A percentile compares a stretch with the other conserved stretches of the same genome.
phyloP scores from a whole-genome alignment of 495 filamentous ascomycete genomes.

The Annulohypoxylon nitens region DNA sequence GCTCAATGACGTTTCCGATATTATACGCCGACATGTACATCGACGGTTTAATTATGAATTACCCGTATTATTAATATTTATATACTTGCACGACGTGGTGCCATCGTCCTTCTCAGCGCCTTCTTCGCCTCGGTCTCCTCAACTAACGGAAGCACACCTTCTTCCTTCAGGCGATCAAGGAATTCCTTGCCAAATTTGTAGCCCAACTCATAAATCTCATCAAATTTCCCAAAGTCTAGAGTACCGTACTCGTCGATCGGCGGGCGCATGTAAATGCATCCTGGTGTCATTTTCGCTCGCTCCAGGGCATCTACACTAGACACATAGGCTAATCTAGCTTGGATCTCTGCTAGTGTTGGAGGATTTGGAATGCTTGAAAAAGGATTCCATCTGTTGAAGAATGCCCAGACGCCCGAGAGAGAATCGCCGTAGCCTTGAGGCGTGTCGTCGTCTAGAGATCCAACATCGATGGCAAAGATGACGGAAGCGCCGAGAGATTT shows the following conservation, averaged over 20 bases:
- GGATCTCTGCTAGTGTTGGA: slow-evolving; percentile 94
- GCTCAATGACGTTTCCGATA: not conserved
- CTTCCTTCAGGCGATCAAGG: slow-evolving; percentile 76
- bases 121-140: slow-evolving; percentile 88
- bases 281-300: slow-evolving; percentile 86
- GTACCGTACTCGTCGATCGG: slow-evolving; percentile 95
- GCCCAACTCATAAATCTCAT: slow-evolving; percentile 93
- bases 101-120: slow-evolving; percentile 91
- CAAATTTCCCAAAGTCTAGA: slow-evolving; percentile 95
- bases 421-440: slow-evolving; percentile 94
- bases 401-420: slow-evolving; percentile 94
- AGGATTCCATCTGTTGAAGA: slow-evolving; percentile 96
- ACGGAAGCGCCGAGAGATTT: slow-evolving; percentile 91
- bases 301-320: slow-evolving; percentile 93
- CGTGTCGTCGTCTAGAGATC: slow-evolving; percentile 87
- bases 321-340: slow-evolving; percentile 94
- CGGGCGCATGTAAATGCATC: slow-evolving; percentile 94
- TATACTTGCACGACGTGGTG: slow-evolving; percentile 92
- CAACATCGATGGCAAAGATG: slow-evolving; percentile 96
- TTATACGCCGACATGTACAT: not conserved
- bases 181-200: slow-evolving; percentile 87
- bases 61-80: slow-evolving; percentile 50
- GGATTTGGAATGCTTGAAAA: slow-evolving; percentile 89
- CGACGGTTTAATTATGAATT: slow-evolving; percentile 5
- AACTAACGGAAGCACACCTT: slow-evolving; percentile 77